Conservation (phyloP, 2,329 filamentous ascomycete species). For the Penicillium decumbens region DNA sequence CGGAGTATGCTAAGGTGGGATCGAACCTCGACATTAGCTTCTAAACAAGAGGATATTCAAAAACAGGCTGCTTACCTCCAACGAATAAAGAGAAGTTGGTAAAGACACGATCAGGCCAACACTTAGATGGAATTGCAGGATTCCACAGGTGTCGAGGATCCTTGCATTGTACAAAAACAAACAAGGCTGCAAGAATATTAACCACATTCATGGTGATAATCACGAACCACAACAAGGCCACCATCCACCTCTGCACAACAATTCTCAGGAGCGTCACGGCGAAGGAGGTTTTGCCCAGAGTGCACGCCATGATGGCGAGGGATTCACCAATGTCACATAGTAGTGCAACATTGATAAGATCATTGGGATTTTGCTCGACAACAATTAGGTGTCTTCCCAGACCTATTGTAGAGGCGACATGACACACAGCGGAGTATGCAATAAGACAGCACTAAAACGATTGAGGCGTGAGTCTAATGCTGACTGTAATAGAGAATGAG, state of each 20-base stretch:
- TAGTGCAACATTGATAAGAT: constrained; percentile 16
- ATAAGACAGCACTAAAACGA: constrained; percentile 8
- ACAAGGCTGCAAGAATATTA: constrained; percentile 19
- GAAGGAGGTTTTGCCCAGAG: constrained; percentile 38
- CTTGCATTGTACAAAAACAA: constrained; percentile 21
- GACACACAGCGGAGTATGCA: constrained; percentile 16
- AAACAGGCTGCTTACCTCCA: constrained; percentile 12
- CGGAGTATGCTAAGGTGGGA: constrained; percentile 16
- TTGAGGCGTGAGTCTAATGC: neutral
- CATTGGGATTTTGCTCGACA: constrained; percentile 8
- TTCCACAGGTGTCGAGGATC: constrained; percentile 22
- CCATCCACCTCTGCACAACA: constrained; percentile 34
- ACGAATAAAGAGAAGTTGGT: constrained; percentile 21
- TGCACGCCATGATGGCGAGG: constrained; percentile 41
- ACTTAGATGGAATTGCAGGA: constrained; percentile 17
- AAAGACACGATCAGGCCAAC: constrained; percentile 19
- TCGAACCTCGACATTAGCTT: neutral
- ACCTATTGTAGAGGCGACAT: constrained; percentile 12
- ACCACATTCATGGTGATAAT: constrained; percentile 28
- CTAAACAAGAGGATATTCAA: neutral
- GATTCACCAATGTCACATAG: constrained; percentile 28
- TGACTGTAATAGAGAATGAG: neutral
- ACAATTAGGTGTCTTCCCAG: constrained; percentile 13
- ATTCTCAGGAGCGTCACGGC: constrained; percentile 40
- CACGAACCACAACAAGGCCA: constrained; percentile 32